Conservation (phyloP, 164 flowering plant genomes). For the Vitis cinerea region DNA sequence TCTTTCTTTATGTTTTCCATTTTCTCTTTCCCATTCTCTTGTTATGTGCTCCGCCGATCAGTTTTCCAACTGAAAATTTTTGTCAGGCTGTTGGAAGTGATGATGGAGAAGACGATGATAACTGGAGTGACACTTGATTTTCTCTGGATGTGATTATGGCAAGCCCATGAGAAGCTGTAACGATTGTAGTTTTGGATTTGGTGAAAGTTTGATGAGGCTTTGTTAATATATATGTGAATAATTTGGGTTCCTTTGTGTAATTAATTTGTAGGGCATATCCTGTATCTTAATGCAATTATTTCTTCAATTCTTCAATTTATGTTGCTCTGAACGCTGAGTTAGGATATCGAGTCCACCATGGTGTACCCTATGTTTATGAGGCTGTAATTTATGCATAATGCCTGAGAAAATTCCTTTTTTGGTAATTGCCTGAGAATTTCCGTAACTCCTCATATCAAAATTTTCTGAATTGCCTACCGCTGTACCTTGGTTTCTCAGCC, state of each 20-base stretch:
- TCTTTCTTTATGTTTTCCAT: not conserved
- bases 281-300: constrained; percentile 10
- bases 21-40: not conserved
- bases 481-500: no score
- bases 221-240: constrained; percentile 31
- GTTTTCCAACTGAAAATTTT: not conserved
- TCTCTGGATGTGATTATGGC: not conserved
- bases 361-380: constrained; percentile 7
- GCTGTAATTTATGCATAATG: constrained; percentile 10
- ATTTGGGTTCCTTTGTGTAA: constrained; percentile 26
- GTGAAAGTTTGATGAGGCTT: constrained; percentile 7
- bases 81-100: constrained; percentile 79
- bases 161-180: constrained; percentile 1
- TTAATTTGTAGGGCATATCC: constrained; percentile 20
- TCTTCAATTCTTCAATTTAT: constrained; percentile 6
- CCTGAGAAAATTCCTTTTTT: not conserved
- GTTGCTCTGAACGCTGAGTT: constrained; percentile 8
- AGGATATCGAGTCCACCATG: not conserved
- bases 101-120: constrained; percentile 68
- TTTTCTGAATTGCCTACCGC: no score
- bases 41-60: not conserved
- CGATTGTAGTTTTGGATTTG: constrained; percentile 2
- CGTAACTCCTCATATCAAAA: no score
- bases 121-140: constrained; percentile 75
- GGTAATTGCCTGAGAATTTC: no score